Evolutionary conservation across 371 early-diverging fungal species (phyloP).

Genomic region (Actinomucor elegans): DNA sequence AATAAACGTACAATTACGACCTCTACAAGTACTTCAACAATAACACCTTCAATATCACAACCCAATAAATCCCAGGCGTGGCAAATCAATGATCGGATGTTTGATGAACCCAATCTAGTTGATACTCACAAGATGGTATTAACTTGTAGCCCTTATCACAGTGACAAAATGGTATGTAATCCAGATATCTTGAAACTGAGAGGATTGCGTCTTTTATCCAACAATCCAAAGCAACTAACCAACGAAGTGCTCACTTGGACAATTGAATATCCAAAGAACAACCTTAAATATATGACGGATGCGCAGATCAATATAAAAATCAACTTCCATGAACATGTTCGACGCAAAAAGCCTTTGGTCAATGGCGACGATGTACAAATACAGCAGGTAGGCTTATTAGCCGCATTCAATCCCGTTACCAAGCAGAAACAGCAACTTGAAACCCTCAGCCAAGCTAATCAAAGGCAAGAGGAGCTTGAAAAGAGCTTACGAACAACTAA

Average conservation of each 20-base stretch:
- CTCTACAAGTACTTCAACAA: too few species aligned
- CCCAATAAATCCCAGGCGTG: conserved; percentile 5
- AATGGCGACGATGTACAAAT: conserved; percentile 35
- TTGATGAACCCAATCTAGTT: background rate
- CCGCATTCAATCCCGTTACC: conserved; percentile 11
- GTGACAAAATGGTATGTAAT: background rate
- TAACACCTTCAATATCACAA: too few species aligned
- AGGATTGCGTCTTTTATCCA: conserved; percentile 1
- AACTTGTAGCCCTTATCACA: conserved; percentile 6
- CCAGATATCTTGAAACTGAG: conserved; percentile 7
- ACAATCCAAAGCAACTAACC: background rate
- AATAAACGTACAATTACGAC: background rate
- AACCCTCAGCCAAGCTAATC: background rate
- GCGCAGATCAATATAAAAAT: conserved; percentile 13
- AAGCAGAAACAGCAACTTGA: background rate
- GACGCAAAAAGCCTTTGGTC: conserved; percentile 28
- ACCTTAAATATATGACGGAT: conserved; percentile 38
- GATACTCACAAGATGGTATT: conserved; percentile 22
- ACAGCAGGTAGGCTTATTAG: conserved; percentile 26
- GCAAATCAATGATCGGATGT: conserved; percentile 1
- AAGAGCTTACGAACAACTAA: background rate
- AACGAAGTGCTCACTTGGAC: conserved; percentile 28
- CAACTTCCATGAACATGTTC: conserved; percentile 38
- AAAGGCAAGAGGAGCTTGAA: background rate
- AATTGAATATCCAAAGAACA: conserved; percentile 62